These are phyloP conservation scores for Wickerhamomyces queroliae DNA, from an alignment of 805 yeast species.

Conservation along the genomic window DNA sequence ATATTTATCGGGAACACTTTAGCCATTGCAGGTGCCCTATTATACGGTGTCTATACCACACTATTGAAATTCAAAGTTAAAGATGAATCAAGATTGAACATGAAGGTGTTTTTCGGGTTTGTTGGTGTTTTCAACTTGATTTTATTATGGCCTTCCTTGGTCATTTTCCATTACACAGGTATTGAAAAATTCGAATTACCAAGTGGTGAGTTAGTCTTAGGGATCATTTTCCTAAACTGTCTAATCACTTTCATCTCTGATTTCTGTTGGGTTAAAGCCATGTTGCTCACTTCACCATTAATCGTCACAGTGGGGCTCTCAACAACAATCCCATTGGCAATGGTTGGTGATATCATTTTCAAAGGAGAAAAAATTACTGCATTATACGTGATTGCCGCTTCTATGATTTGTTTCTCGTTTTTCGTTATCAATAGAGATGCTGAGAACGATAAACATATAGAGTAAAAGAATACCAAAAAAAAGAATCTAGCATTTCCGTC, in stretches of 20 bases:
- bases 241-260: constrained; percentile 80
- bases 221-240: constrained; percentile 59
- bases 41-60: constrained; percentile 89
- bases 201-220: constrained; percentile 39
- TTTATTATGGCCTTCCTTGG: constrained; percentile 75
- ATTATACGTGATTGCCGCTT: constrained; percentile 74
- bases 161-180: constrained; percentile 56
- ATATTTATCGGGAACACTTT: constrained; percentile 65
- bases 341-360: constrained; percentile 81
- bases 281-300: constrained; percentile 86
- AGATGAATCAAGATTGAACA: constrained; percentile 71
- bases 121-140: constrained; percentile 82
- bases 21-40: constrained; percentile 80
- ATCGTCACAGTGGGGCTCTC: constrained; percentile 95
- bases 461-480: too few species aligned
- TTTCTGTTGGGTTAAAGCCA: constrained; percentile 94
- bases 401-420: constrained; percentile 75
- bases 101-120: constrained; percentile 88
- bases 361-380: constrained; percentile 57
- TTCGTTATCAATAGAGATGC: constrained; percentile 78
- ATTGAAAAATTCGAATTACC: constrained; percentile 76
- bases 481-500: too few species aligned
- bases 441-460: constrained; percentile 42
- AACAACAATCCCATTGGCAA: constrained; percentile 89
- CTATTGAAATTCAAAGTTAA: constrained; percentile 67